Conservation (phyloP, 495 filamentous ascomycete species). For the Penicillium cataractarum region DNA sequence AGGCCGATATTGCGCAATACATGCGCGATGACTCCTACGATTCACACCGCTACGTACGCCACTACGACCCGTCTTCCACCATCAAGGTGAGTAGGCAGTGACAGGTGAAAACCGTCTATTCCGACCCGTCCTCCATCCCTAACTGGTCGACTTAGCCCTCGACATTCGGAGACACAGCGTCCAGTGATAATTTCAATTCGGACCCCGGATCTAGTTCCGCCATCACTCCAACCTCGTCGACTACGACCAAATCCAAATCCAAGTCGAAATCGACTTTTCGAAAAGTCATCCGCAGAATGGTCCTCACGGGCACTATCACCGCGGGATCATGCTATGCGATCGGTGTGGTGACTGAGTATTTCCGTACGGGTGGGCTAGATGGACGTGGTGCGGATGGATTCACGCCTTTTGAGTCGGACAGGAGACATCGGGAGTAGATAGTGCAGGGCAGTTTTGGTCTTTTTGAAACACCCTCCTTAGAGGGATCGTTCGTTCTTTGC, state of each 20-base stretch:
- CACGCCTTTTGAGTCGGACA: constrained; percentile 48
- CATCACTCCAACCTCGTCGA: background rate
- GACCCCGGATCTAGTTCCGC: background rate
- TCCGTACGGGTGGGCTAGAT: constrained; percentile 60
- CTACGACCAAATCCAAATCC: constrained; percentile 25
- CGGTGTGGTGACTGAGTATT: constrained; percentile 69
- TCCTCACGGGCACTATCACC: constrained; percentile 60
- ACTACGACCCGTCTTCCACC: constrained; percentile 11
- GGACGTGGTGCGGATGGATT: constrained; percentile 58
- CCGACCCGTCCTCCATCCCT: constrained; percentile 36
- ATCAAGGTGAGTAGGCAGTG: constrained; percentile 56
- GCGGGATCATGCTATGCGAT: constrained; percentile 68
- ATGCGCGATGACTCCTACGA: constrained; percentile 18
- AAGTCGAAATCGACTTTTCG: constrained; percentile 29
- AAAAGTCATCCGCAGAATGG: constrained; percentile 51
- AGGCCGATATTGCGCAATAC: constrained; percentile 20
- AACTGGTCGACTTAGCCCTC: constrained; percentile 36
- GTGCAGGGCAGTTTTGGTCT: background rate
- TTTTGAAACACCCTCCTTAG: background rate
- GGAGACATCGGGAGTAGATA: constrained; percentile 28
- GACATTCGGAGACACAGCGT: background rate
- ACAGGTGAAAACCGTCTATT: constrained; percentile 63
- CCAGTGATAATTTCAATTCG: background rate
- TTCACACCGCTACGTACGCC: background rate
- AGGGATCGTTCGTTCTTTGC: background rate